Conservation (phyloP, 1,284 basidiomycete species). For the Trichosporon inkin region DNA sequence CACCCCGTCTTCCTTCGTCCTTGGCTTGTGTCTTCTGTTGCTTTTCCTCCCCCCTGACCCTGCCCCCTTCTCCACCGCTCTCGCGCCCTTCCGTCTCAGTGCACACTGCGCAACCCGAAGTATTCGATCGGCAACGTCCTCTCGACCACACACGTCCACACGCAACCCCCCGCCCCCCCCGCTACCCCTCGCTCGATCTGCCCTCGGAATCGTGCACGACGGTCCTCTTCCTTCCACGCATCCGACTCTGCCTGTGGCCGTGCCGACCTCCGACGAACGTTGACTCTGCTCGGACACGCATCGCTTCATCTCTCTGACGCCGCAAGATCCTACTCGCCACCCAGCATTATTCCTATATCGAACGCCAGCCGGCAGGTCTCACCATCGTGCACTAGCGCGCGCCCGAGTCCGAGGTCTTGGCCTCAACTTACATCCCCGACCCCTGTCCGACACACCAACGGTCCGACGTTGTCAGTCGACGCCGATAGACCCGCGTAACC, state of each 20-base stretch:
- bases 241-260: neutral
- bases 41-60: neutral
- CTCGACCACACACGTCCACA: neutral
- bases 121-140: neutral
- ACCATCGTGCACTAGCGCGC: neutral
- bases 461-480: neutral
- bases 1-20: neutral
- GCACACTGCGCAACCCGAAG: slow-evolving; percentile 5
- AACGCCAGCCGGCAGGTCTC: neutral
- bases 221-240: neutral
- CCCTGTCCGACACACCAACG: neutral
- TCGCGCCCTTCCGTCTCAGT: neutral
- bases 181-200: neutral
- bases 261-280: neutral
- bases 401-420: neutral
- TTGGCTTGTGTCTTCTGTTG: slow-evolving; percentile 4
- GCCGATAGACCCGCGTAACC: neutral
- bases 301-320: neutral
- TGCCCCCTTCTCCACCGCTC: neutral
- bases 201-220: neutral
- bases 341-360: neutral
- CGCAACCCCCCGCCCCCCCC: neutral
- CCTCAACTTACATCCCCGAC: neutral
- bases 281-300: slow-evolving; percentile 5
- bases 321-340: neutral